Conservation (phyloP, 1,284 basidiomycete species). For the Sanghuangporus weigelae region DNA sequence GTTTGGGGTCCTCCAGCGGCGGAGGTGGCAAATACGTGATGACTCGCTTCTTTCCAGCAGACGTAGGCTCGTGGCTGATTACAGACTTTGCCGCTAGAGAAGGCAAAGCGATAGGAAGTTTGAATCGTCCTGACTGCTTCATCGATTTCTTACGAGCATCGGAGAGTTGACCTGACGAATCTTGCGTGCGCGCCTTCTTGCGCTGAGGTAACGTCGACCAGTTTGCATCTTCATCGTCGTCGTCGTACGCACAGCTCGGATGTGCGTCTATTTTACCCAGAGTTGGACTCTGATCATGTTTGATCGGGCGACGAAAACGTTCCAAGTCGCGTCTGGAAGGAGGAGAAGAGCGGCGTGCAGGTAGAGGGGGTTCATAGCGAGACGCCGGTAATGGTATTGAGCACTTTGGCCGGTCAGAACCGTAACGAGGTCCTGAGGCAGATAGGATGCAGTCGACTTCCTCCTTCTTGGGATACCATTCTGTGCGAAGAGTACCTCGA, state of each 20-base stretch:
- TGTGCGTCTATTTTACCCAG: conserved; percentile 38
- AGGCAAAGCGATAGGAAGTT: conserved; percentile 27
- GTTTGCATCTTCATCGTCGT: conserved; percentile 37
- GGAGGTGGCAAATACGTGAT: conserved; percentile 46
- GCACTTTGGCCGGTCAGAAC: background rate
- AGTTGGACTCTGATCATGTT: conserved; percentile 33
- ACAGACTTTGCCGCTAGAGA: conserved; percentile 2
- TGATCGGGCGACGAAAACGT: background rate
- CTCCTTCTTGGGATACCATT: background rate
- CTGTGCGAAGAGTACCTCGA: background rate
- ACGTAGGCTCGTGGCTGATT: conserved; percentile 1
- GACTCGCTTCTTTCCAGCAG: conserved; percentile 28
- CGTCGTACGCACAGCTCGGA: conserved; percentile 22
- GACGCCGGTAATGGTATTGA: background rate
- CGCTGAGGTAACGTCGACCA: conserved; percentile 42
- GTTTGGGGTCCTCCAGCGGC: conserved; percentile 36
- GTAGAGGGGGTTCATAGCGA: background rate
- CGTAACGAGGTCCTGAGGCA: background rate
- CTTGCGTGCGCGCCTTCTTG: conserved; percentile 28
- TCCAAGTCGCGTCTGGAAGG: background rate
- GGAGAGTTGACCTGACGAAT: background rate
- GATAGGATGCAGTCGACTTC: background rate
- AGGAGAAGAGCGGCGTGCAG: background rate
- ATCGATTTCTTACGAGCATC: conserved; percentile 16
- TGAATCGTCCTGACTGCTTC: conserved; percentile 33